Evolutionary conservation across 495 filamentous ascomycete species (phyloP).

Genomic region (Neurospora sp.): DNA sequence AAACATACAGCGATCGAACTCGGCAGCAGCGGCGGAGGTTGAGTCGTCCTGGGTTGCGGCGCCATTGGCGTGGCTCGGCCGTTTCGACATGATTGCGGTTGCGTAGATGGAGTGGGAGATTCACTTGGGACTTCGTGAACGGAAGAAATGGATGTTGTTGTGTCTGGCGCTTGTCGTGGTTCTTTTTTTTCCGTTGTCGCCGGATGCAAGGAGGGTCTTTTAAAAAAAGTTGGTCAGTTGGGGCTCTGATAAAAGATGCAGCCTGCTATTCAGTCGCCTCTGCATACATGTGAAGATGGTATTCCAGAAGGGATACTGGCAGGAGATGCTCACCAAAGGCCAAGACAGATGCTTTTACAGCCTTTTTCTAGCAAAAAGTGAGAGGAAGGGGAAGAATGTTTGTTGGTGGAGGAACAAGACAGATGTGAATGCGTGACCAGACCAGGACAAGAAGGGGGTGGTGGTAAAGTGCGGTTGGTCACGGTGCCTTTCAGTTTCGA

Average conservation of each 20-base stretch:
- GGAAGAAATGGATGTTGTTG: background rate
- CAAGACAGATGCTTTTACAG: background rate
- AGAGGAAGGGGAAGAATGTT: background rate
- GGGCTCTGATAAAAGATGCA: background rate
- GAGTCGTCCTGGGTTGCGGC: conserved; percentile 24
- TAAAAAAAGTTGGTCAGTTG: background rate
- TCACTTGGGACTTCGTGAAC: background rate
- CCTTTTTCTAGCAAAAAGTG: background rate
- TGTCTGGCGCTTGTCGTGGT: background rate
- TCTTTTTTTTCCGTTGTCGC: background rate
- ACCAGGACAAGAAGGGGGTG: background rate
- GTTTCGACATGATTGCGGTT: conserved; percentile 36
- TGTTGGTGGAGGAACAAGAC: background rate
- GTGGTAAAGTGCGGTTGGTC: background rate
- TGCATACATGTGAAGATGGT: background rate
- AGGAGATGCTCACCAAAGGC: background rate
- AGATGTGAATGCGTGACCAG: background rate
- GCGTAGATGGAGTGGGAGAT: background rate
- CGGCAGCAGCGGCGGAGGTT: background rate
- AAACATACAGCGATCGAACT: conserved; percentile 4
- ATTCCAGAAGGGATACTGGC: background rate
- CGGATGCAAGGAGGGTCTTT: background rate
- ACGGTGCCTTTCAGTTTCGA: background rate
- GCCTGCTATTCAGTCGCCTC: background rate
- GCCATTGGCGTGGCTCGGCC: conserved; percentile 32